Evolutionary conservation across 108 stramenopile species (phyloP).

Genomic region (Nitzschia sp.): DNA sequence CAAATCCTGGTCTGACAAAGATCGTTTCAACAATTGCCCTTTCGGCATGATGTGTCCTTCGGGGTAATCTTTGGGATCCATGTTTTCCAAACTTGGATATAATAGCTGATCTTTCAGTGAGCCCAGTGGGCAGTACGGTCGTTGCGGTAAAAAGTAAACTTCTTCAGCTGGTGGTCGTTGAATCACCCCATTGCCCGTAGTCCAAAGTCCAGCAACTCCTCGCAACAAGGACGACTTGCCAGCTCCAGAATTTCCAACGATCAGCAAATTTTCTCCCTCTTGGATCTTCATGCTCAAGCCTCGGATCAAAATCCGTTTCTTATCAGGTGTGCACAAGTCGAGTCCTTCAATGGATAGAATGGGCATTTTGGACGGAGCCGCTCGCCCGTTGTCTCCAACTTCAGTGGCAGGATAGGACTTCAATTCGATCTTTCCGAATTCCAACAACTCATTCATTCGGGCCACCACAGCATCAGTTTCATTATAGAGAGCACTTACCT

Average conservation of each 20-base stretch:
- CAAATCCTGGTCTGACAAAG: slow-evolving; percentile 55
- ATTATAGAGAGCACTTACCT: not conserved
- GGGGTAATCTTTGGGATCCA: slow-evolving; percentile 39
- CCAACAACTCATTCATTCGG: not conserved
- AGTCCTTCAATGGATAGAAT: slow-evolving; percentile 57
- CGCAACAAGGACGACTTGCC: slow-evolving; percentile 87
- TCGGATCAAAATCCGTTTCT: slow-evolving; percentile 62
- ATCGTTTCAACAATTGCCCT: slow-evolving; percentile 45
- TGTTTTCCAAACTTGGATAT: slow-evolving; percentile 62
- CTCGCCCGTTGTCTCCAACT: not conserved
- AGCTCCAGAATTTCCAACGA: slow-evolving; percentile 87
- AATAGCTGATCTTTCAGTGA: slow-evolving; percentile 88
- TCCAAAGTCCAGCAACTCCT: slow-evolving; percentile 94
- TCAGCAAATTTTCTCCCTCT: slow-evolving; percentile 82
- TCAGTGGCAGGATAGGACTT: slow-evolving; percentile 11
- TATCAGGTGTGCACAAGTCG: slow-evolving; percentile 77
- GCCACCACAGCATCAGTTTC: not conserved
- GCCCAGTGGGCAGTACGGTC: slow-evolving; percentile 89
- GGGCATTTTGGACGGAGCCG: not conserved
- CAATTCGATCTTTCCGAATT: slow-evolving; percentile 38
- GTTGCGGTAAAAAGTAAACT: slow-evolving; percentile 93
- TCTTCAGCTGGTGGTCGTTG: slow-evolving; percentile 69
- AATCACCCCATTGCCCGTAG: slow-evolving; percentile 78
- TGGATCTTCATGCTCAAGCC: slow-evolving; percentile 55
- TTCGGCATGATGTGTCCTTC: slow-evolving; percentile 27